Base-by-base conservation (phyloP, 768 basidiomycete species). In the Podaxis sp. region DNA sequence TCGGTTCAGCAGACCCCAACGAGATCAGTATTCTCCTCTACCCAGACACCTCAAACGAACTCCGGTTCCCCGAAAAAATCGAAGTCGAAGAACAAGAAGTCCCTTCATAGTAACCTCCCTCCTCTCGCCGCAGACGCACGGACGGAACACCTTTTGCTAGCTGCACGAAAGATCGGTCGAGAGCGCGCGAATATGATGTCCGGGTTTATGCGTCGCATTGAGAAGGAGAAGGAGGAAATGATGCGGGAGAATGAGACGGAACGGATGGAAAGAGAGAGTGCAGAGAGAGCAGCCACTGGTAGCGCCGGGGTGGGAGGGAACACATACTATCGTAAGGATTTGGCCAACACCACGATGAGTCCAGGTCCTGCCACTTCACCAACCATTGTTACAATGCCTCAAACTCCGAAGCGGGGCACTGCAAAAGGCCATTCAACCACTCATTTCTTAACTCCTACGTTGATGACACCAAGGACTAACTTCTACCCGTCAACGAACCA, bases 121-220 rank as follows among this genome's bases (percentile, higher is more conserved):
- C 70, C 82, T 44, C 62, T 82, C 49, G 71, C 80, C 64, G 75
- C 87, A 1, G 91, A 93, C 64, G 91, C 90, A 3, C 82, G 87
- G 51, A 79, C 82, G 0, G 90, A 92, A 67, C 89, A 89, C 67
- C 74, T 91, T 11, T 77, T 93, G 1, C 75, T 89, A 12, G 90
- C 90, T 2, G 87, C 89, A 8, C 83, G 88, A n/a, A 86, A 77
- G 58, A 79, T 91, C 3, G 90, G 90, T 3, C 81, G 84, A 36
- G 79, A 85, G 58, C 83, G 89, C 7, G 82, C 85, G 0, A 80
- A 80, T 3, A 70, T 84, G n/a, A 70, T 87, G 22, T 80, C 84
- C 0, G 87, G 87, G 1, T 71, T 85, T 60, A 67, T 80, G 67
- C 70, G 76, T 20, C 75, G 76, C 4, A 71, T 71, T 28, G 73